Percentiles rank a stretch among this genome's conserved stretches.
Conservation (phyloP, 2,329 filamentous ascomycete species). For the Fusarium equiseti region DNA sequence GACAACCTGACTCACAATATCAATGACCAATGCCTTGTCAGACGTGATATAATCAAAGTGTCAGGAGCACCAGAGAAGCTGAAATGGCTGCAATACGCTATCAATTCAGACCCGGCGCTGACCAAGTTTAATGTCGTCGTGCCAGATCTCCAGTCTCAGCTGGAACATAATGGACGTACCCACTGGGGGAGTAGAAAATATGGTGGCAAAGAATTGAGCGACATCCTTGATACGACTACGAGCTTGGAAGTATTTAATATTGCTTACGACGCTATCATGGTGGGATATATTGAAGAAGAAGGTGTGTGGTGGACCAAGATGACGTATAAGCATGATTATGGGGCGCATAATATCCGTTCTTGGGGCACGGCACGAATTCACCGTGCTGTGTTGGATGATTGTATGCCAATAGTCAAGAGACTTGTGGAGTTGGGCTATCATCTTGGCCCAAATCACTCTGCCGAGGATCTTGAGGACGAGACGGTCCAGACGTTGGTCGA, state of each 20-base stretch:
- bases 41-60: neutral
- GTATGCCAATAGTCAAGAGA: neutral
- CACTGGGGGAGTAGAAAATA: neutral
- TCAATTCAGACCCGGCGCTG: neutral
- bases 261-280: neutral
- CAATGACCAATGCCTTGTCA: rapidly evolving
- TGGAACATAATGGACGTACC: neutral
- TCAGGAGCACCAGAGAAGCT: neutral
- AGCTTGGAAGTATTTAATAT: neutral
- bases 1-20: neutral
- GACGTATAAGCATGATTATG: neutral
- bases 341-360: neutral
- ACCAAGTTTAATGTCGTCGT: neutral
- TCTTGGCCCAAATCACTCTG: rapidly evolving
- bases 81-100: neutral
- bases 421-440: neutral
- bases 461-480: neutral
- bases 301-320: slow-evolving; percentile 4
- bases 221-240: neutral
- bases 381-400: neutral
- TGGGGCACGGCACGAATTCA: slow-evolving; percentile 4
- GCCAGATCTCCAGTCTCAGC: neutral
- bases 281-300: neutral
- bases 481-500: neutral
- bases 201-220: neutral